Evolutionary conservation across 2,329 filamentous ascomycete genomes (phyloP), one percentile per base, ranked within the genome.

Genomic region (Fusarium sp.): DNA sequence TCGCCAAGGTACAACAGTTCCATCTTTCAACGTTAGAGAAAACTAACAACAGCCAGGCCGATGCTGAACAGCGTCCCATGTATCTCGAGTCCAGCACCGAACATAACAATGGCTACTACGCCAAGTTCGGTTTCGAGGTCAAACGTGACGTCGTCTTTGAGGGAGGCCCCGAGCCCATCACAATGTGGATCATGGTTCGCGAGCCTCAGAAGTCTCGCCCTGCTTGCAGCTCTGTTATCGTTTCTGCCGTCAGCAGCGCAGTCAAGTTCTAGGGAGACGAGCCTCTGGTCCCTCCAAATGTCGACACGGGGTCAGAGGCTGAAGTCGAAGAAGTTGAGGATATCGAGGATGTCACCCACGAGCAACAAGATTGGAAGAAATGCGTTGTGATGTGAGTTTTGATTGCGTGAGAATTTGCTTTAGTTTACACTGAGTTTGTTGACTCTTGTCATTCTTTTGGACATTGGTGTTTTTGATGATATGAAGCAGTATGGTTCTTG

Each of bases 121-220:
- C 87, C 72, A 92, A 91, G 80, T 91, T 93, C 80, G 93, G 93
- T 35, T 97, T 95, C 80, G 87, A 90, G 79, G 80, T 87, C 73
- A 86, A 86, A 78, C 87, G 87, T 76, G 87, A 90, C 75, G 88
- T 95, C 73, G 85, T 87, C 78, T 83, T 95, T 75, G 83, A 86
- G 77, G 84, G 90, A 54, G 89, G 85, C 14, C 80, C 81, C 33
- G 84, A 86, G 66, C 88, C 91, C 33, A 87, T 95, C 54, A 85
- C 85, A 64, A 83, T 95, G 80, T 92, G 93, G 78, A 92, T 94
- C 82, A 97, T 97, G 93, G 91, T 95, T 57, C 87, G 93, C 67
- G 92, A 94, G 84, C 92, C 93, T 56, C 83, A 83, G 76, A 73
- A 72, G 52, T 73, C 74, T 60, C 77, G 79, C 60, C 70, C 64